Conservation (phyloP, 352 stramenopile genomes). For the Elongisporangium undulatum region DNA sequence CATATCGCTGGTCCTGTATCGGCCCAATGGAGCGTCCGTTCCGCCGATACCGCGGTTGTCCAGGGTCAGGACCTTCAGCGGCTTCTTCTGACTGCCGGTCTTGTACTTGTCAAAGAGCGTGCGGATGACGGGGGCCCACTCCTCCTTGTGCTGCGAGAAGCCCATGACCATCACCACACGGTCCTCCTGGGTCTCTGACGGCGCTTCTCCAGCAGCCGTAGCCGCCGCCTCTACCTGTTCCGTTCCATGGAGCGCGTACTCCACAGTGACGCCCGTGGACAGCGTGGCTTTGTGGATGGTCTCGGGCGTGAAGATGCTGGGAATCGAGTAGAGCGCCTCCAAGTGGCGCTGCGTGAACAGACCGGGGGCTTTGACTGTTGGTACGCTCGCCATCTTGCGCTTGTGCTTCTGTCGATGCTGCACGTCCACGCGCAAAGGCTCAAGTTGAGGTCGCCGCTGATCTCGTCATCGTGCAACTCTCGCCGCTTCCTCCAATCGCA, state of each 20-base stretch:
- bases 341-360: constrained; percentile 26
- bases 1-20: constrained; percentile 51
- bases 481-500: background rate
- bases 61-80: constrained; percentile 31
- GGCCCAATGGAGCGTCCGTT: constrained; percentile 21
- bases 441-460: background rate
- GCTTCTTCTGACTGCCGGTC: constrained; percentile 8
- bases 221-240: constrained; percentile 5
- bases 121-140: constrained; percentile 30
- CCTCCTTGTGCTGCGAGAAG: constrained; percentile 38
- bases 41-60: constrained; percentile 48
- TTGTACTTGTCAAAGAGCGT: constrained; percentile 27
- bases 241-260: constrained; percentile 15
- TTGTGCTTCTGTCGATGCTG: background rate
- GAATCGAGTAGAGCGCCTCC: constrained; percentile 22
- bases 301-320: constrained; percentile 21
- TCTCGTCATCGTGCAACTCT: background rate
- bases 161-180: constrained; percentile 39
- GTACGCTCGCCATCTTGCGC: background rate
- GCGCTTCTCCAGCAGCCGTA: constrained; percentile 8
- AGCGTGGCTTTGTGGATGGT: constrained; percentile 17
- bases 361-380: constrained; percentile 13
- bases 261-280: constrained; percentile 21
- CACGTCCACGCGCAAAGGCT: too few species aligned
- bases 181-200: constrained; percentile 14